Base-by-base conservation (phyloP, 2,329 filamentous ascomycete genomes). In the Saccharata proteae region DNA sequence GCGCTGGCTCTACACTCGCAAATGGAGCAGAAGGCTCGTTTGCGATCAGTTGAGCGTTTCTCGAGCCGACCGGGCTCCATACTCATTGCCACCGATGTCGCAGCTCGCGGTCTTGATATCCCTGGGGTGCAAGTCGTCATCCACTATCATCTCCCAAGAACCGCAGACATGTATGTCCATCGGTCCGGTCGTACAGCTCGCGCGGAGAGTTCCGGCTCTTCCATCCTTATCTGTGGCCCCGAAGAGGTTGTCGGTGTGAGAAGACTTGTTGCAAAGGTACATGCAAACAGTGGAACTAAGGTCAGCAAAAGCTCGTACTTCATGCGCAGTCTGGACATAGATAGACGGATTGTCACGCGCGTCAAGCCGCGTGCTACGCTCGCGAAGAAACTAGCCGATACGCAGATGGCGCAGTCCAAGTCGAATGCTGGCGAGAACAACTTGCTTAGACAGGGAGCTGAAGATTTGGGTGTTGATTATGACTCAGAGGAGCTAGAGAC, bases 121-220 rank as follows among this genome's bases (percentile, higher is more conserved):
- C 79, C 82, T 26, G 74, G 77, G 19, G 84, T 96, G 27, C 80
- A 94, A 44, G 69, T 93, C 10, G 80, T 98, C 11, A 63, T 98
- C 12, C 90, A 98, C 58, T 98, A 98, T 59, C 88, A 98, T 55
- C 77, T 94, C 0, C 90, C 90, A 1, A 80, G 86, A 35, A 69
- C 84, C 1, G 90, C 90, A 19, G 88, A 96, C 54, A 80, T 80
- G 28, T 98, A 98, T 50, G 86, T 98, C 10, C 90, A 98, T 52
- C 77, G 90, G 15, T 94, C 90, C 1, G 90, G 90, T 9, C 81
- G 90, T 41, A 96, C 90, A 1, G 90, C 90, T 2, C 82, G 90
- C 48, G 88, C 81, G 3, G 71, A 77, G 13, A 72, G 72, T 9
- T 72, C 69, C 0, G 90, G 90, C 21, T 71, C 81, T 20, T 93